These are phyloP conservation scores for Exophiala viscosa DNA, from an alignment of 2,329 filamentous ascomycete species.

Conservation along the genomic window DNA sequence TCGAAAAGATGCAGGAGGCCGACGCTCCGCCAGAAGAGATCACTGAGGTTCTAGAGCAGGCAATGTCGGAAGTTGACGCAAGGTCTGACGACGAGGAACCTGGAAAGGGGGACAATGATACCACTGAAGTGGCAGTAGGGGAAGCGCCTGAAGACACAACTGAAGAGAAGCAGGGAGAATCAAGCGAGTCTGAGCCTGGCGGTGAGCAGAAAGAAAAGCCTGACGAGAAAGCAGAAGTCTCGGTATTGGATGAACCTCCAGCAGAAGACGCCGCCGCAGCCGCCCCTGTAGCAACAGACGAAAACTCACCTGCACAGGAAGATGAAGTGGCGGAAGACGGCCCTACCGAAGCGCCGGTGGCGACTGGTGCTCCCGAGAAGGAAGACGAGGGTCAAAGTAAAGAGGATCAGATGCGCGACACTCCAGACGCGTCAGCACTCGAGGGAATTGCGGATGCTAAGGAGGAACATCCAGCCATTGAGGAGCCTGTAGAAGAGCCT, in stretches of 20 bases:
- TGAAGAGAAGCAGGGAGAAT: slow-evolving; percentile 16
- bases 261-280: not conserved
- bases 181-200: slow-evolving; percentile 20
- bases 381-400: too few relatives aligned
- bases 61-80: slow-evolving; percentile 27
- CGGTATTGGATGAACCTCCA: not conserved
- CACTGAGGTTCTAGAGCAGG: slow-evolving; percentile 21
- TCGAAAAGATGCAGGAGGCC: slow-evolving; percentile 22
- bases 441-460: not conserved
- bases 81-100: slow-evolving; percentile 18
- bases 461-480: not conserved
- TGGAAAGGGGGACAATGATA: not conserved
- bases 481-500: slow-evolving; percentile 4
- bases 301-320: not conserved
- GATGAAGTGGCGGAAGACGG: not conserved
- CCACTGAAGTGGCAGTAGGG: not conserved
- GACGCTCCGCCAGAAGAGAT: slow-evolving; percentile 20
- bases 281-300: not conserved
- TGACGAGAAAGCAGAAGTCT: slow-evolving; percentile 23
- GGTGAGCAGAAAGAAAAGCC: slow-evolving; percentile 1
- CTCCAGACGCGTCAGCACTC: not conserved
- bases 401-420: too few relatives aligned
- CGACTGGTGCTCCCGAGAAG: not conserved
- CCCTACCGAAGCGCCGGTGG: not conserved
- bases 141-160: slow-evolving; percentile 13